These are phyloP conservation scores for Obba rivulosa DNA, from an alignment of 768 basidiomycete species.

Conservation along the genomic window DNA sequence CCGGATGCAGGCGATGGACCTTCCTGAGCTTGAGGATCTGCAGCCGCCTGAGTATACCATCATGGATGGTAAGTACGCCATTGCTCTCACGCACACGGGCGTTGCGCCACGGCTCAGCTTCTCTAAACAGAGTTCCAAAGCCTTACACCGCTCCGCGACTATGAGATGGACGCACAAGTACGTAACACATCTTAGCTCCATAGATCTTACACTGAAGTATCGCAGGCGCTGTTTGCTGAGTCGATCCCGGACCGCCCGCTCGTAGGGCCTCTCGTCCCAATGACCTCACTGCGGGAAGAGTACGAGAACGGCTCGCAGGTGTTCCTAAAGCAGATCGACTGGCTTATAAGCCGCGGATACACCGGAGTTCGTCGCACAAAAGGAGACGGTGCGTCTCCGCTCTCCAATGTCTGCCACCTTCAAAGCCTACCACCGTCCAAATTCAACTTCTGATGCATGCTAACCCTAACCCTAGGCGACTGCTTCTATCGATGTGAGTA, in stretches of 20 bases:
- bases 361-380: conserved; percentile 61
- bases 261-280: conserved; percentile 47
- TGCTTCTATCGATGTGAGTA: conserved; percentile 86
- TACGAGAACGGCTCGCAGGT: conserved; percentile 54
- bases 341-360: conserved; percentile 60
- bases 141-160: conserved; percentile 6
- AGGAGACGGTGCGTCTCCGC: conserved; percentile 50
- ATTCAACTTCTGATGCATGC: background rate
- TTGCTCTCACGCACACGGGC: conserved; percentile 2
- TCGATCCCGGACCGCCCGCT: conserved; percentile 41
- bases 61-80: conserved; percentile 9
- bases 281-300: conserved; percentile 54
- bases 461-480: conserved; percentile 45
- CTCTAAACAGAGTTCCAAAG: conserved; percentile 4
- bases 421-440: background rate
- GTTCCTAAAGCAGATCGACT: conserved; percentile 74
- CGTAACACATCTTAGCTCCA: background rate
- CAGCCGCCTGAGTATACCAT: background rate
- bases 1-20: conserved; percentile 14
- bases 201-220: background rate
- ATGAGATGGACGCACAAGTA: conserved; percentile 18
- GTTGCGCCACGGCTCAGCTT: background rate
- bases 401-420: background rate
- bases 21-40: conserved; percentile 19
- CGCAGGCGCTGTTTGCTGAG: conserved; percentile 36